These are phyloP conservation scores for Aphanomyces euteiches DNA, from an alignment of 352 stramenopile species.

Conservation along the genomic window DNA sequence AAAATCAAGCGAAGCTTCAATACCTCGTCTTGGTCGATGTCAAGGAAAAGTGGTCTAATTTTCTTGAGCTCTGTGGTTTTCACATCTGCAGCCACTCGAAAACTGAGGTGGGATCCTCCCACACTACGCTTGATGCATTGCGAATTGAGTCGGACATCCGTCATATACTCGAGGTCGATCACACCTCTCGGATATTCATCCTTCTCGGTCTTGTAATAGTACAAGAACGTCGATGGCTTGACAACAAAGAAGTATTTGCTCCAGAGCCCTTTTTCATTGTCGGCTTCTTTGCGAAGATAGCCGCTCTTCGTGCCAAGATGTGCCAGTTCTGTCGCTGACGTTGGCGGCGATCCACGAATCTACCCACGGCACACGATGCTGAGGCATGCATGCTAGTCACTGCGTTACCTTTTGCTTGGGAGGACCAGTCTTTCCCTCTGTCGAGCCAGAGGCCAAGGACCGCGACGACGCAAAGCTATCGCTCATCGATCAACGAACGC, in stretches of 20 bases:
- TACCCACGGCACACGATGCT: conserved; percentile 37
- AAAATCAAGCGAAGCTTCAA: neutral
- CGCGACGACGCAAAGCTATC: neutral
- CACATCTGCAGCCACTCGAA: conserved; percentile 67
- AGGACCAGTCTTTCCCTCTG: neutral
- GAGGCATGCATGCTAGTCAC: neutral
- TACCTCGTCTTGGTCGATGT: conserved; percentile 44
- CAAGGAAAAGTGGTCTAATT: conserved; percentile 64
- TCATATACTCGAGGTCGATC: conserved; percentile 76
- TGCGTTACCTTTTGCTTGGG: conserved; percentile 23
- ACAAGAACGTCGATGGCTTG: conserved; percentile 68
- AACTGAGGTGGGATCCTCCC: conserved; percentile 52
- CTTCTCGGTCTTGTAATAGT: conserved; percentile 71
- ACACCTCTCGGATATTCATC: conserved; percentile 66
- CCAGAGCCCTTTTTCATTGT: conserved; percentile 73
- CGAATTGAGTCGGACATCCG: conserved; percentile 66
- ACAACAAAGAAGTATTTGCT: conserved; percentile 81
- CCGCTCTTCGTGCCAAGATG: conserved; percentile 52
- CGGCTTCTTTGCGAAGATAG: conserved; percentile 68
- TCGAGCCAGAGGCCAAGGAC: neutral
- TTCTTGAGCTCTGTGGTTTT: conserved; percentile 41
- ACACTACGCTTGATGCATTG: conserved; percentile 74
- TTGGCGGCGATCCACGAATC: conserved; percentile 54
- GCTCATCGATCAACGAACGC: neutral
- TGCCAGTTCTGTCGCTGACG: conserved; percentile 44